Evolutionary conservation across 768 basidiomycete species (phyloP).

Genomic region (Candolleomyces efflorescens): DNA sequence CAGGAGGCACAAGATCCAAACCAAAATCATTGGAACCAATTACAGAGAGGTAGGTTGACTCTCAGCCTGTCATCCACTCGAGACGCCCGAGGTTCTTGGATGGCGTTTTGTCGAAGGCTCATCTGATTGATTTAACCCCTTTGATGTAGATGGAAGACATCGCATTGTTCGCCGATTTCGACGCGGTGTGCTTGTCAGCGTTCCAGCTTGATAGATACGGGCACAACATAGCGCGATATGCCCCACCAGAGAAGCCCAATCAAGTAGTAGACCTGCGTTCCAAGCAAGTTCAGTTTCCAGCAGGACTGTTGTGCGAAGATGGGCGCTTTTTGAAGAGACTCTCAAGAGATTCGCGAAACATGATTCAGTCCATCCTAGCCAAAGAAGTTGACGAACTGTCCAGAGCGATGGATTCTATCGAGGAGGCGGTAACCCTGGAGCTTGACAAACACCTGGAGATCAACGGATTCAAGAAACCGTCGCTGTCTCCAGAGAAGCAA

Average conservation of each 20-base stretch:
- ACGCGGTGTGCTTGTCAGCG: slow-evolving; percentile 39
- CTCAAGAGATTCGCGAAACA: slow-evolving; percentile 30
- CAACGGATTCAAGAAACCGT: neutral
- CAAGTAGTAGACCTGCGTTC: slow-evolving; percentile 25
- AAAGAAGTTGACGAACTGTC: slow-evolving; percentile 29
- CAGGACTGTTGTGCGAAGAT: slow-evolving; percentile 25
- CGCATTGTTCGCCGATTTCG: slow-evolving; percentile 35
- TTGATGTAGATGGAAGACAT: slow-evolving; percentile 36
- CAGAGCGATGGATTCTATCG: slow-evolving; percentile 34
- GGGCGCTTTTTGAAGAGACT: slow-evolving; percentile 31
- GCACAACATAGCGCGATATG: slow-evolving; percentile 27
- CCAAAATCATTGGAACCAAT: slow-evolving; percentile 37
- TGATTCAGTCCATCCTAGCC: slow-evolving; percentile 29
- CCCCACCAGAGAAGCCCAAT: slow-evolving; percentile 18
- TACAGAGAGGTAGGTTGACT: slow-evolving; percentile 34
- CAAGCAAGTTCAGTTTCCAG: slow-evolving; percentile 36
- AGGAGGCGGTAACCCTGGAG: slow-evolving; percentile 29
- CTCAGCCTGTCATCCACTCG: slow-evolving; percentile 1
- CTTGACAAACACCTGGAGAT: slow-evolving; percentile 25
- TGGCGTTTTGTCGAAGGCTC: slow-evolving; percentile 9
- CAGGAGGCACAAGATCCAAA: slow-evolving; percentile 31
- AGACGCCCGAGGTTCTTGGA: neutral
- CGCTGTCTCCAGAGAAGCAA: neutral
- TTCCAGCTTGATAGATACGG: slow-evolving; percentile 32
- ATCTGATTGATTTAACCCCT: neutral